Conservation (phyloP, 371 early-diverging fungal species). For the Nematocida parisii region DNA sequence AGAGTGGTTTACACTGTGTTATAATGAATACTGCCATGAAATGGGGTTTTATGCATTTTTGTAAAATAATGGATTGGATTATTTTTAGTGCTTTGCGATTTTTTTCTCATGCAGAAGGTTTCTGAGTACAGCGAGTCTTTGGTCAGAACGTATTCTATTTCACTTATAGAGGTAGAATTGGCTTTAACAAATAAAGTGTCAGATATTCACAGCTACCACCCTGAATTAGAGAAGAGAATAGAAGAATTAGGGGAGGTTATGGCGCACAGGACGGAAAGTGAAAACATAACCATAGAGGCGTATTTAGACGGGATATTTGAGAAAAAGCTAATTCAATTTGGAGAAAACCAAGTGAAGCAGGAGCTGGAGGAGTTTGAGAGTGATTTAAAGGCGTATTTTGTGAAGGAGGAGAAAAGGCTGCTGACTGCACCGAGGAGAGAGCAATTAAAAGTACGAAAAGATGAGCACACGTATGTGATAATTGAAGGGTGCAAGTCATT, state of each 20-base stretch:
- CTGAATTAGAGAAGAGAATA: slow-evolving; percentile 48
- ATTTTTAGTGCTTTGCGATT: slow-evolving; percentile 5
- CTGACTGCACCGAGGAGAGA: background rate
- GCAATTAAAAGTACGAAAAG: background rate
- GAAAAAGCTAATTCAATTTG: slow-evolving; percentile 38
- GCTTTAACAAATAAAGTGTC: slow-evolving; percentile 2
- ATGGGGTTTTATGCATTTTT: too few species aligned
- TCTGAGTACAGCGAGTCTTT: slow-evolving; percentile 12
- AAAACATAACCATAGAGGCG: slow-evolving; percentile 23
- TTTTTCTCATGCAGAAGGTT: slow-evolving; percentile 19
- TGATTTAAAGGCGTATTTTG: slow-evolving; percentile 17
- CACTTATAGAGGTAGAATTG: slow-evolving; percentile 31
- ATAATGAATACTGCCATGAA: too few species aligned
- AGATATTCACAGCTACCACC: slow-evolving; percentile 44
- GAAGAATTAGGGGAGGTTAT: slow-evolving; percentile 41
- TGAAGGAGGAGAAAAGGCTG: slow-evolving; percentile 32
- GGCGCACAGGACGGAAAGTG: background rate
- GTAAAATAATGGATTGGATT: background rate
- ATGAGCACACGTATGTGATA: background rate
- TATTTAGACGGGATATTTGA: slow-evolving; percentile 52
- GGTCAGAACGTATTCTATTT: slow-evolving; percentile 37
- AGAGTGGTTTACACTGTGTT: too few species aligned
- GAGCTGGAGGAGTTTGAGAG: slow-evolving; percentile 3
- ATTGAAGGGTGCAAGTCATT: slow-evolving; percentile 6
- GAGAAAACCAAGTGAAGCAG: slow-evolving; percentile 17